A percentile compares a stretch with the other conserved stretches of the same genome.
phyloP scores from a whole-genome alignment of 345 rosid species.

The Cardamine resedifolia region DNA sequence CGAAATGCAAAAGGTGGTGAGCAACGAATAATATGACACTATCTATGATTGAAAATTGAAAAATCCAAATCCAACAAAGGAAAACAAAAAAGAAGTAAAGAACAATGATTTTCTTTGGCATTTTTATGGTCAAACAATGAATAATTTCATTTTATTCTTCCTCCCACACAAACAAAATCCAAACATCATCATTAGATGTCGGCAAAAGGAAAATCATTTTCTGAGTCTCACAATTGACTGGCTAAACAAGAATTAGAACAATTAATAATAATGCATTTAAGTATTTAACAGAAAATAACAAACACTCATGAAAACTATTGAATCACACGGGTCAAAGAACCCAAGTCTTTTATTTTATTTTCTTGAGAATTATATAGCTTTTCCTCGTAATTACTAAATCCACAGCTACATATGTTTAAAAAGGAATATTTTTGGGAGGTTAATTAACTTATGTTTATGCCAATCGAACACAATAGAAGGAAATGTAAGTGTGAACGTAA shows the following conservation, averaged over 20 bases:
- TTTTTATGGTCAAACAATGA: conserved; percentile 28
- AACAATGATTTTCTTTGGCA: conserved; percentile 23
- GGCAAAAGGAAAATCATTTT: conserved; percentile 28
- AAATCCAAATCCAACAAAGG: conserved; percentile 31
- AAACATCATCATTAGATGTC: conserved; percentile 38
- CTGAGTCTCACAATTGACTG: conserved; percentile 22
- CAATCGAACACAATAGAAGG: not conserved
- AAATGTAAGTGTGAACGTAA: conserved; percentile 13
- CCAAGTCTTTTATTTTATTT: not conserved
- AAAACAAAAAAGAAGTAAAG: not conserved
- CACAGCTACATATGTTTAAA: not conserved
- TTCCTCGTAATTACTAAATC: not conserved
- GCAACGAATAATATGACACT: conserved; percentile 28
- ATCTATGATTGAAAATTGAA: conserved; percentile 32
- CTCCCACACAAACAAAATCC: conserved; percentile 36
- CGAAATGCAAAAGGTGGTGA: conserved; percentile 13
- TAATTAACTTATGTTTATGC: not conserved
- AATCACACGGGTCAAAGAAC: conserved; percentile 24
- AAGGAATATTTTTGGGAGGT: not conserved
- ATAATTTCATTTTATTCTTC: conserved; percentile 6
- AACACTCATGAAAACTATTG: conserved; percentile 21
- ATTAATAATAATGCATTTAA: not conserved
- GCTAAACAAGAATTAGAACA: conserved; percentile 4
- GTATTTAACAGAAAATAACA: not conserved
- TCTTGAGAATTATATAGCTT: not conserved